Evolutionary conservation across 2,329 filamentous ascomycete genomes (phyloP).

Genomic region (Aspergillus pseudotamarii): DNA sequence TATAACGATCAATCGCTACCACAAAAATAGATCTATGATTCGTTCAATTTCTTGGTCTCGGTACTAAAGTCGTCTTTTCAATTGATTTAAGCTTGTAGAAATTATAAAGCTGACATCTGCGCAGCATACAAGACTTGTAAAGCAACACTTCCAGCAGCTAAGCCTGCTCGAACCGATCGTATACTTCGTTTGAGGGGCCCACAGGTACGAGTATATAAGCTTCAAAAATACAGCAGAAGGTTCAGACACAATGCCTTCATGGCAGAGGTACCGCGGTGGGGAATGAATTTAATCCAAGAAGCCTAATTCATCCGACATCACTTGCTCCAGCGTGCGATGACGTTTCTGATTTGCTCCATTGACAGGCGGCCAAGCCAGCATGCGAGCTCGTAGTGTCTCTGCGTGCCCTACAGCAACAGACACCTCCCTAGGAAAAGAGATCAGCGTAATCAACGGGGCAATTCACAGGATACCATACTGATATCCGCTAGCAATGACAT

Average conservation of each 20-base stretch:
- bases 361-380: slow-evolving; percentile 54
- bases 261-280: not conserved
- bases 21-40: not conserved
- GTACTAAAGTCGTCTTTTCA: not conserved
- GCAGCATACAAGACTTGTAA: not conserved
- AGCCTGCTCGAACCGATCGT: not conserved
- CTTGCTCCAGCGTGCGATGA: slow-evolving; percentile 49
- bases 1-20: not conserved
- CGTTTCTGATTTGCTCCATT: slow-evolving; percentile 48
- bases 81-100: not conserved
- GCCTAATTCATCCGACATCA: slow-evolving; percentile 62
- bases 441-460: slow-evolving; percentile 1
- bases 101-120: not conserved
- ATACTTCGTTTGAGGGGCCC: not conserved
- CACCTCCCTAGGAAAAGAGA: slow-evolving; percentile 47
- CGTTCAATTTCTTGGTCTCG: not conserved
- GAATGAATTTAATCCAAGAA: slow-evolving; percentile 50
- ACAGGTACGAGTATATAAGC: not conserved
- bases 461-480: slow-evolving; percentile 52
- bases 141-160: not conserved
- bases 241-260: not conserved
- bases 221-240: not conserved
- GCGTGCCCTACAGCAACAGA: slow-evolving; percentile 50
- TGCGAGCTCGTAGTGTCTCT: slow-evolving; percentile 48
- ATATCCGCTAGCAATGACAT: slow-evolving; percentile 71